Evolutionary conservation across 345 rosid genomes (phyloP).

Genomic region (Eucalyptus cladocalyx): DNA sequence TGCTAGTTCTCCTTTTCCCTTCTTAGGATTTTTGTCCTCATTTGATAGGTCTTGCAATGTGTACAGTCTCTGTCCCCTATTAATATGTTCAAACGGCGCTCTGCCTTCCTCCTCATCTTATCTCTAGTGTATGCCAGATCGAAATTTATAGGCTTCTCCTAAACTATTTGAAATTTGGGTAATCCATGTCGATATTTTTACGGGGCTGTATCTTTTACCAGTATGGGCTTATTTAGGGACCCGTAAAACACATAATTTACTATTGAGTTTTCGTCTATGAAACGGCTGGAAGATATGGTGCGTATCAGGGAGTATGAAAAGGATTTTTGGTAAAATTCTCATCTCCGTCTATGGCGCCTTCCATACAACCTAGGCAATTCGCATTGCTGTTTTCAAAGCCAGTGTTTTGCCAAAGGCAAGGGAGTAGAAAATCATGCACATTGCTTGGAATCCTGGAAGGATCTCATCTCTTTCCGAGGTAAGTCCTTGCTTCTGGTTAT

Average conservation of each 20-base stretch:
- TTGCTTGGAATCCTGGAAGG: background rate
- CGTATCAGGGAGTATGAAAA: background rate
- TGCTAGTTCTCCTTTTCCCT: background rate
- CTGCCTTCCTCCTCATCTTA: background rate
- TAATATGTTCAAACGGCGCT: background rate
- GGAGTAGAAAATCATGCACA: background rate
- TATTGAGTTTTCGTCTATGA: background rate
- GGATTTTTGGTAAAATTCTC: background rate
- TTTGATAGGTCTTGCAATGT: background rate
- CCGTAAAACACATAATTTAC: background rate
- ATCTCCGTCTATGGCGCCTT: background rate
- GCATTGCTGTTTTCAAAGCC: background rate
- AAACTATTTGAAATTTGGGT: background rate
- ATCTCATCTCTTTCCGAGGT: background rate
- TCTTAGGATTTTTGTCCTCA: background rate
- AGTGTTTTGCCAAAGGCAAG: background rate
- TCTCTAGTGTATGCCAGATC: background rate
- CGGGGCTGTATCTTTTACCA: background rate
- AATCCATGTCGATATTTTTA: background rate
- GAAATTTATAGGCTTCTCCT: background rate
- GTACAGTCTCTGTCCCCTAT: background rate
- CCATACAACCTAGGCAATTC: background rate
- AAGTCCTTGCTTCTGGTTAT: background rate
- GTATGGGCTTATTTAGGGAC: background rate
- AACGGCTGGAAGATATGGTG: background rate